These are phyloP conservation scores for Rhododendron ovatum DNA, from an alignment of 148 eudicot genomes.

Conservation along the genomic window DNA sequence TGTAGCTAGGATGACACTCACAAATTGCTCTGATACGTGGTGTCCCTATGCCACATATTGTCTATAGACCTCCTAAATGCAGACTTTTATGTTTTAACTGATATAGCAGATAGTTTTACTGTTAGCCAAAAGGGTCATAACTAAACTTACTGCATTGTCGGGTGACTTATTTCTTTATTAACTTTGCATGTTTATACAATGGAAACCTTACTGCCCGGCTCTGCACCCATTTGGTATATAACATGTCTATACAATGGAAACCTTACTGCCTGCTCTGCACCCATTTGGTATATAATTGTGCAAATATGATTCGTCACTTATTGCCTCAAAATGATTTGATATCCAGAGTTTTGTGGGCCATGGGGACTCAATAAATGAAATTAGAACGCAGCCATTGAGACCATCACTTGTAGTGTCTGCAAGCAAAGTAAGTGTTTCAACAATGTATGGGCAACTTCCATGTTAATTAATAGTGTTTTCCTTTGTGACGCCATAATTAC, in stretches of 20 bases:
- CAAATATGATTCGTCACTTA: not conserved
- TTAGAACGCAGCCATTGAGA: slow-evolving; percentile 76
- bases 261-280: not conserved
- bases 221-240: not conserved
- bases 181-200: not conserved
- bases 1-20: not conserved
- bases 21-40: not conserved
- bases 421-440: slow-evolving; percentile 66
- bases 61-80: not conserved
- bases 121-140: not conserved
- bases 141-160: not conserved
- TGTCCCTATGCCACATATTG: not conserved
- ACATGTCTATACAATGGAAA: not conserved
- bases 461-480: not conserved
- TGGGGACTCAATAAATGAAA: slow-evolving; percentile 95
- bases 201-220: not conserved
- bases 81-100: not conserved
- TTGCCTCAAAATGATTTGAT: slow-evolving; percentile 6
- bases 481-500: slow-evolving; percentile 10
- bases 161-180: not conserved
- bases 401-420: slow-evolving; percentile 96
- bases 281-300: not conserved
- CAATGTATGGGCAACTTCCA: not conserved
- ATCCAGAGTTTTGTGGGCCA: slow-evolving; percentile 90
- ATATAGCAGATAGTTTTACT: not conserved